Percentiles rank a stretch among this genome's conserved stretches.
These are phyloP conservation scores for Aureobasidium sp. DNA, from an alignment of 2,329 filamentous ascomycete species.

Conservation along the genomic window DNA sequence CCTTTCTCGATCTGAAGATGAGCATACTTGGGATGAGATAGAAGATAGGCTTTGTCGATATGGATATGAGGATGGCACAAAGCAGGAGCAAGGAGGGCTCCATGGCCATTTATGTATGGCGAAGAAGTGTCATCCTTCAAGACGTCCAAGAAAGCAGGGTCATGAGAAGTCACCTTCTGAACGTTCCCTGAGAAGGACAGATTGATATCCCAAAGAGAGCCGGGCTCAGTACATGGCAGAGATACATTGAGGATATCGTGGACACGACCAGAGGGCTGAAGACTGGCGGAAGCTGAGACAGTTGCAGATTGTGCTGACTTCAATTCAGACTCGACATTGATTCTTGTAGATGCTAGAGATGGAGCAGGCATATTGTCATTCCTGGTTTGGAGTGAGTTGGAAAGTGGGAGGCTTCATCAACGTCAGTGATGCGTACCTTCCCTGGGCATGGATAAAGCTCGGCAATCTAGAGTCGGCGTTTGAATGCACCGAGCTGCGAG, in stretches of 20 bases:
- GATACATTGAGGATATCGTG: conserved; percentile 21
- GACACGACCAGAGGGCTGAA: background rate
- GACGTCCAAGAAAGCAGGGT: background rate
- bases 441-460: background rate
- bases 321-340: conserved; percentile 27
- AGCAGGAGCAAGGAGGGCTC: conserved; percentile 41
- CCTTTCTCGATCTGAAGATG: conserved; percentile 53
- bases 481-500: background rate
- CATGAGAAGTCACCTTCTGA: conserved; percentile 25
- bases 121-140: conserved; percentile 1
- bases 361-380: conserved; percentile 20
- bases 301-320: conserved; percentile 19
- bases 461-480: background rate
- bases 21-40: conserved; percentile 50
- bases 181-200: conserved; percentile 16
- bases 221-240: conserved; percentile 23
- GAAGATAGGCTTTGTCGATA: conserved; percentile 57
- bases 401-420: background rate
- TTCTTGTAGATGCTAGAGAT: conserved; percentile 23
- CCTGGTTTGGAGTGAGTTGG: background rate
- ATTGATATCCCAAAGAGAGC: conserved; percentile 30
- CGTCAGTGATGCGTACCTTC: background rate
- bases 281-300: background rate
- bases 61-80: conserved; percentile 68
- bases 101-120: conserved; percentile 28